Evolutionary conservation across 768 basidiomycete genomes (phyloP), one percentile per base, ranked within the genome.

Genomic region (Phaeolepiota aurea): DNA sequence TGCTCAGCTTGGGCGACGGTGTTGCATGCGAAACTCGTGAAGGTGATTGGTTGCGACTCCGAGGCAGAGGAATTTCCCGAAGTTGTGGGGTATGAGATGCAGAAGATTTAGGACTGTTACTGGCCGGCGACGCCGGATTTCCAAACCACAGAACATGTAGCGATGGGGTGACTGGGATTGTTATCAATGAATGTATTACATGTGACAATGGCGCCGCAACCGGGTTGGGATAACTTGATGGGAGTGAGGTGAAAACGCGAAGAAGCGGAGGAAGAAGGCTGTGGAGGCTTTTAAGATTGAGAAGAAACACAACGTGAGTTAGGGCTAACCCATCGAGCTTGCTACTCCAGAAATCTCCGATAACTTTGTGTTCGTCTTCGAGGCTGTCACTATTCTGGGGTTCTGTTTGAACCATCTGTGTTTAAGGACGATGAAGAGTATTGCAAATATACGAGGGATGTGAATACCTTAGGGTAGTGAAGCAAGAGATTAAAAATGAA

Each of bases 381-480:
- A 43, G 20, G 21, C 48, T 43, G 5, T 57, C 56, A n/a, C 47
- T 19, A 18, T 54, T 57, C 46, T 71, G 74, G n/a, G 65, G 51
- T 51, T 79, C 74, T 19, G 62, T 57, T 35, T 69, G 69, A 2
- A 66, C 62, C 59, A 65, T 48, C 71, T 65, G 9, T 14, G 36
- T n/a, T n/a, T n/a, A n/a, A n/a, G n/a, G n/a, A n/a, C n/a, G n/a
- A n/a, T n/a, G n/a, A n/a, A n/a, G n/a, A n/a, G n/a, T n/a, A n/a
- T n/a, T n/a, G n/a, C n/a, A n/a, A n/a, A n/a, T n/a, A n/a, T n/a
- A n/a, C n/a, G n/a, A n/a, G n/a, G n/a, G n/a, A n/a, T n/a, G n/a
- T n/a, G n/a, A n/a, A n/a, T 33, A 84, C 85, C 67, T 81, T 87
- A 3, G 88, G 88, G 58, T 88, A 91, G 54, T 86, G 83, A 31